Base-by-base conservation (phyloP, 106 monocot genomes). In the Dendrobium officinale region DNA sequence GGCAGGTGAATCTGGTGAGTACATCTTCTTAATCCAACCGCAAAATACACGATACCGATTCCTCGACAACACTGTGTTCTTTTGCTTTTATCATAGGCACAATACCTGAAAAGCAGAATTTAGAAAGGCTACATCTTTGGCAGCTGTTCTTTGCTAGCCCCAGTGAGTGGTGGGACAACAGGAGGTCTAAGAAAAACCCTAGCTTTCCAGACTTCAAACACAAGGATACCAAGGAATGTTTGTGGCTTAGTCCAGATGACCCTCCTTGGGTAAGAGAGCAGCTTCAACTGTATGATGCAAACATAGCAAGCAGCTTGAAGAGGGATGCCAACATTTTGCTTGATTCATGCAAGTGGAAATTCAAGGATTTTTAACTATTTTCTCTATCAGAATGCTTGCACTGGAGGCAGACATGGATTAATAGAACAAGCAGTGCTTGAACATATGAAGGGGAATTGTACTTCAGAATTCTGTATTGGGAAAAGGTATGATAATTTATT, bases 191-290 rank as follows among this genome's bases (percentile, higher is more conserved):
- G 59, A 70, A 9, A 33, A 56, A 73, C 58, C 43, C 68, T 40
- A 72, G 24, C 4, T 49, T 0, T 9, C 89, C 93, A 13, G 96
- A 96, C 85, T 96, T 96, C 72, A 92, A 70, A 67, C 92, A 97
- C 82, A 97, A 89, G 79, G 83, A 86, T 73, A 92, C 94, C 27
- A 51, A 66, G 40, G 97, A 97, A 85, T 59, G 80, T 61, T 54
- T 97, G 54, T 94, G 88, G 88, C 55, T 95, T 56, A 77, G 31
- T 15, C 79, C 83, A 75, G 78, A 86, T 80, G 94, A 94, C 19
- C 97, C 97, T 58, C 91, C 89, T n/a, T 98, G 97, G 94, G 79
- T 98, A 8, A 82, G 44, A 80, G 88, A 80, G 77, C 97, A 95
- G 75, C 97, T 98, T 76, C 78, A 90, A 47, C 79, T 89, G n/a